phyloP scores from a whole-genome alignment of 1,284 basidiomycete genomes.

The Marasmius tenuissimus region DNA sequence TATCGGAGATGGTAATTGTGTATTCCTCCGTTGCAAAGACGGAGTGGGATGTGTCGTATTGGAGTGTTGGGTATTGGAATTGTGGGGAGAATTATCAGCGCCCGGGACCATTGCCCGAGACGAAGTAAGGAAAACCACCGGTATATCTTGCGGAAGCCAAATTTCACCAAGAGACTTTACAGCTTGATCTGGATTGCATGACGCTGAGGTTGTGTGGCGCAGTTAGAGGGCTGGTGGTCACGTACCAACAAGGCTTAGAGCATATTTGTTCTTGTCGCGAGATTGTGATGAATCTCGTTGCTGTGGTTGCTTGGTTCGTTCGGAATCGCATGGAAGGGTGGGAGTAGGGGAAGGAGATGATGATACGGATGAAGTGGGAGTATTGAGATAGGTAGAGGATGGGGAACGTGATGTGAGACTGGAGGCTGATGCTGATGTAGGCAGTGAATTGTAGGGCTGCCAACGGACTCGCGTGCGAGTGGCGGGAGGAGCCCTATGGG shows the following conservation, averaged over 20 bases:
- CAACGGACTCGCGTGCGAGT: slow-evolving; percentile 66
- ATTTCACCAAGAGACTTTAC: slow-evolving; percentile 72
- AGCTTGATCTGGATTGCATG: slow-evolving; percentile 60
- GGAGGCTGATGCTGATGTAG: slow-evolving; percentile 30
- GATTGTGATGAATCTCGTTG: slow-evolving; percentile 27
- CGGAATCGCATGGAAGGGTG: background rate
- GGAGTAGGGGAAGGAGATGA: slow-evolving; percentile 36
- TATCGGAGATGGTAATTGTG: slow-evolving; percentile 50
- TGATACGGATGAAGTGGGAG: slow-evolving; percentile 57
- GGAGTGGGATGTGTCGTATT: slow-evolving; percentile 11
- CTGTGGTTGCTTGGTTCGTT: slow-evolving; percentile 26
- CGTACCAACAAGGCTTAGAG: slow-evolving; percentile 67
- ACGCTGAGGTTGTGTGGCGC: slow-evolving; percentile 11
- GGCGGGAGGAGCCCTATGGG: slow-evolving; percentile 67
- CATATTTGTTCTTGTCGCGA: slow-evolving; percentile 61
- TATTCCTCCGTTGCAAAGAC: slow-evolving; percentile 28
- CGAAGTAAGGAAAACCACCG: slow-evolving; percentile 54
- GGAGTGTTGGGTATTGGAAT: slow-evolving; percentile 19
- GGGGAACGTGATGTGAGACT: slow-evolving; percentile 44
- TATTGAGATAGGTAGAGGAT: slow-evolving; percentile 51
- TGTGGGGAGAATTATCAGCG: slow-evolving; percentile 14
- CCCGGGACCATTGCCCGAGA: slow-evolving; percentile 28
- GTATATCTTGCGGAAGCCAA: slow-evolving; percentile 74
- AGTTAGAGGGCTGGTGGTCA: slow-evolving; percentile 16
- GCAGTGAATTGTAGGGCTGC: slow-evolving; percentile 64